Conservation (phyloP, 495 filamentous ascomycete genomes). For the Platismatia glauca region DNA sequence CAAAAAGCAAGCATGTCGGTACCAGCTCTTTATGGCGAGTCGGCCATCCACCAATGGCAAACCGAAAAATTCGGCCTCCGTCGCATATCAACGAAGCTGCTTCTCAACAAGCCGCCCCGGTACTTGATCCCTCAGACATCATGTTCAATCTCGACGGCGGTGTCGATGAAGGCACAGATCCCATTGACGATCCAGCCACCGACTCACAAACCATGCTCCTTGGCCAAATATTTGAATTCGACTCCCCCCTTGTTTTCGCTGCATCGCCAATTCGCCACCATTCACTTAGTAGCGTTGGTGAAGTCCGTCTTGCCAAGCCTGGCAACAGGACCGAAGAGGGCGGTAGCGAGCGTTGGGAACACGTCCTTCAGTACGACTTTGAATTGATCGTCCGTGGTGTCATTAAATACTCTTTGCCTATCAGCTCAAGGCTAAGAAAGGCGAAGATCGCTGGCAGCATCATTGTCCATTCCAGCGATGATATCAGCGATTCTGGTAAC, state of each 20-base stretch:
- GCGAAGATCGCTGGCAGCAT: constrained; percentile 45
- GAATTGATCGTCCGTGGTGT: constrained; percentile 84
- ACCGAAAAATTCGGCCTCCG: not conserved
- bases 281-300: constrained; percentile 60
- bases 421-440: constrained; percentile 58
- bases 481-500: constrained; percentile 19
- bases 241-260: constrained; percentile 80
- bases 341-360: constrained; percentile 85
- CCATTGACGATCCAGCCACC: constrained; percentile 54
- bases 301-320: constrained; percentile 68
- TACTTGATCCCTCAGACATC: not conserved
- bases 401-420: constrained; percentile 77
- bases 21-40: constrained; percentile 67
- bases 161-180: constrained; percentile 64
- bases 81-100: not conserved
- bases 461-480: constrained; percentile 40
- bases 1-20: constrained; percentile 77
- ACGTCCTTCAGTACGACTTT: constrained; percentile 81
- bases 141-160: constrained; percentile 27
- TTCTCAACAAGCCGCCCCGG: not conserved
- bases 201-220: constrained; percentile 79
- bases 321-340: constrained; percentile 84
- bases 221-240: constrained; percentile 76
- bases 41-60: constrained; percentile 29
- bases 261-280: constrained; percentile 69